A percentile compares a stretch with the other conserved stretches of the same genome.
phyloP scores from a whole-genome alignment of 139 green algal species.

The Eudorina sp. region DNA sequence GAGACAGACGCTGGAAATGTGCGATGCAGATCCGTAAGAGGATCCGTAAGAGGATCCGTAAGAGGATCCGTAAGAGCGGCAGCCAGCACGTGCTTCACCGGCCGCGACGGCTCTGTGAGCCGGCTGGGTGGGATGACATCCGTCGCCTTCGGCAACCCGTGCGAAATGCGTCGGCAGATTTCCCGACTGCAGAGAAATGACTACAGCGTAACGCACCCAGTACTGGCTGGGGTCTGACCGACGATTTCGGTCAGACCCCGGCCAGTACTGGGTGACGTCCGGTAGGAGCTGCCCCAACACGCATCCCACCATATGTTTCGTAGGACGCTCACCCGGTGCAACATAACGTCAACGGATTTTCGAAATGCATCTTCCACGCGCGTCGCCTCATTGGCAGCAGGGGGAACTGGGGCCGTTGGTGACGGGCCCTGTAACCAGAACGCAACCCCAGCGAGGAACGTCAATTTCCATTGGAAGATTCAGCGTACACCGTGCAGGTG shows the following conservation, averaged over 20 bases:
- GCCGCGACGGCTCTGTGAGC: neutral
- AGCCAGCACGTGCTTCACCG: neutral
- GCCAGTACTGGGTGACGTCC: no score
- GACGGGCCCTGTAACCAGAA: neutral
- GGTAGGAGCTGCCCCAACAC: no score
- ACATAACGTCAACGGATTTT: neutral
- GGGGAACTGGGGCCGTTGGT: no score
- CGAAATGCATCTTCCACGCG: neutral
- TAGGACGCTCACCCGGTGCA: conserved; percentile 8
- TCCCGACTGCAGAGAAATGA: no score
- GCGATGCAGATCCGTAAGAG: neutral
- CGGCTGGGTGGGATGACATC: neutral
- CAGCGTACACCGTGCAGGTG: no score
- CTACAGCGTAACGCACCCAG: no score
- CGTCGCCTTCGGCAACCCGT: no score
- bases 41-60: neutral
- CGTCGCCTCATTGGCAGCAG: neutral
- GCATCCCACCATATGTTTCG: neutral
- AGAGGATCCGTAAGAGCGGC: neutral
- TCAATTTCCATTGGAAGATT: neutral
- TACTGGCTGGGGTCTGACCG: no score
- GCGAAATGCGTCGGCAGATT: no score
- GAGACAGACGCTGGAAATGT: neutral
- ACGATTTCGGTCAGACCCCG: no score
- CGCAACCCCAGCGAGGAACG: neutral